phyloP scores from a whole-genome alignment of 805 yeast genomes.

The Priceomyces fermenticarens region DNA sequence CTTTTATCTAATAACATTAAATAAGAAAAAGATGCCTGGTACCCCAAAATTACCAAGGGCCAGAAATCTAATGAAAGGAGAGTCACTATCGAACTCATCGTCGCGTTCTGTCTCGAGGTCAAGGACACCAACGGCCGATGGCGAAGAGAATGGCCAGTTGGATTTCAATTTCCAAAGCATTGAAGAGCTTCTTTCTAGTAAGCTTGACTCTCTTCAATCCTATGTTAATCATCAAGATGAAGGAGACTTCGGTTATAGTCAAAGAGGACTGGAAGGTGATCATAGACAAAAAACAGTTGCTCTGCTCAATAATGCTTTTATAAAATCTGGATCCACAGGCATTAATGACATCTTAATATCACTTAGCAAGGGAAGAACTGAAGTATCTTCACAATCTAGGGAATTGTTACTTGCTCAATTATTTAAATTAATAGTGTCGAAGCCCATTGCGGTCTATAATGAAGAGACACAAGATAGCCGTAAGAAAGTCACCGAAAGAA shows the following conservation, averaged over 20 bases:
- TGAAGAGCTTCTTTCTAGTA: slow-evolving; percentile 31
- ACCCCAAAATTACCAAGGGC: slow-evolving; percentile 1
- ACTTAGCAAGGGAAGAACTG: slow-evolving; percentile 38
- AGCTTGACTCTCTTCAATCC: slow-evolving; percentile 28
- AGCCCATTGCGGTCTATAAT: slow-evolving; percentile 34
- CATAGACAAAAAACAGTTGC: slow-evolving; percentile 25
- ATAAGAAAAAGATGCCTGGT: slow-evolving; percentile 1
- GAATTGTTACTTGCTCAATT: slow-evolving; percentile 51
- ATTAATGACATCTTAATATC: slow-evolving; percentile 46
- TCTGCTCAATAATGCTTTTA: slow-evolving; percentile 31
- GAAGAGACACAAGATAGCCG: slow-evolving; percentile 36
- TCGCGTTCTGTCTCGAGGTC: slow-evolving; percentile 31
- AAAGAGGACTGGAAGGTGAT: slow-evolving; percentile 8
- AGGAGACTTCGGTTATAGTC: slow-evolving; percentile 2
- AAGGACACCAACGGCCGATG: slow-evolving; percentile 32
- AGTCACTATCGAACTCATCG: slow-evolving; percentile 22
- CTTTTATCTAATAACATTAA: background rate
- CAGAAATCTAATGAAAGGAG: slow-evolving; percentile 2
- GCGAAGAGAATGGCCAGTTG: slow-evolving; percentile 34
- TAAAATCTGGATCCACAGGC: slow-evolving; percentile 33
- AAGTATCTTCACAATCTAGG: slow-evolving; percentile 45
- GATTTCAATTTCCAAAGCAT: slow-evolving; percentile 32
- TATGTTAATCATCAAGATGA: slow-evolving; percentile 9
- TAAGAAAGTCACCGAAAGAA: slow-evolving; percentile 34
- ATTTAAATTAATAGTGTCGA: slow-evolving; percentile 44